Conservation (phyloP, 768 basidiomycete species). For the Serendipita vermifera region DNA sequence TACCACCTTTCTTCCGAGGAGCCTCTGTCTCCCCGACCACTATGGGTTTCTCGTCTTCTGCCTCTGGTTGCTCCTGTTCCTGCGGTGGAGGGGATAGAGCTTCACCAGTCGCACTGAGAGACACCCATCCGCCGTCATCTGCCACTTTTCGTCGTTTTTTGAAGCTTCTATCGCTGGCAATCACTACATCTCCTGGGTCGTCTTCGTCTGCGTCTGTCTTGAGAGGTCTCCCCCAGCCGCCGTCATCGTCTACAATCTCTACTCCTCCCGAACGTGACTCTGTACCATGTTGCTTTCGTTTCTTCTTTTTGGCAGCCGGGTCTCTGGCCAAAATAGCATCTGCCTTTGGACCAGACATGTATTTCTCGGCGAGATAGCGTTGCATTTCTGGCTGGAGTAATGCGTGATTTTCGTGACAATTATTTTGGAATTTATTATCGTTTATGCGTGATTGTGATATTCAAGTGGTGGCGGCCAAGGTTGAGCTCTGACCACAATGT, state of each 20-base stretch:
- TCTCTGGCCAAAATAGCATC: conserved; percentile 78
- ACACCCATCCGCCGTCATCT: conserved; percentile 15
- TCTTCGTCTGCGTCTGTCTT: conserved; percentile 44
- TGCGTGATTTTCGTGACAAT: too few species aligned
- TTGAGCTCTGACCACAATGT: conserved; percentile 6
- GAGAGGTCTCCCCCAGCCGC: conserved; percentile 43
- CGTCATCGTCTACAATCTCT: conserved; percentile 51
- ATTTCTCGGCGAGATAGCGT: conserved; percentile 77
- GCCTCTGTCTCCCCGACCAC: conserved; percentile 37
- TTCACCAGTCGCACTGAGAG: conserved; percentile 29
- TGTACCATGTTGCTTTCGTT: conserved; percentile 61
- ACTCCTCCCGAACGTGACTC: conserved; percentile 22
- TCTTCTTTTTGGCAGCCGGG: conserved; percentile 40
- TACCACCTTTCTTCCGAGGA: conserved; percentile 42
- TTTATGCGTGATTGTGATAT: too few species aligned
- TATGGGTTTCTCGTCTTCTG: conserved; percentile 56
- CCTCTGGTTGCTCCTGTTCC: conserved; percentile 34
- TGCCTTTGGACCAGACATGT: conserved; percentile 94
- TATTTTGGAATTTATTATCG: too few species aligned
- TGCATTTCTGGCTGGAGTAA: conserved; percentile 34
- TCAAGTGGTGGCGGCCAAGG: too few species aligned
- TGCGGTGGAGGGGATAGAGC: conserved; percentile 56
- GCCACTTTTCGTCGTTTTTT: conserved; percentile 54
- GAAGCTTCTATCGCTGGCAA: conserved; percentile 54
- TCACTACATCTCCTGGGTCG: conserved; percentile 49